Evolutionary conservation across 305 asterid genomes (phyloP), one percentile per base, ranked within the genome.

Genomic region (Solanum hybrid): DNA sequence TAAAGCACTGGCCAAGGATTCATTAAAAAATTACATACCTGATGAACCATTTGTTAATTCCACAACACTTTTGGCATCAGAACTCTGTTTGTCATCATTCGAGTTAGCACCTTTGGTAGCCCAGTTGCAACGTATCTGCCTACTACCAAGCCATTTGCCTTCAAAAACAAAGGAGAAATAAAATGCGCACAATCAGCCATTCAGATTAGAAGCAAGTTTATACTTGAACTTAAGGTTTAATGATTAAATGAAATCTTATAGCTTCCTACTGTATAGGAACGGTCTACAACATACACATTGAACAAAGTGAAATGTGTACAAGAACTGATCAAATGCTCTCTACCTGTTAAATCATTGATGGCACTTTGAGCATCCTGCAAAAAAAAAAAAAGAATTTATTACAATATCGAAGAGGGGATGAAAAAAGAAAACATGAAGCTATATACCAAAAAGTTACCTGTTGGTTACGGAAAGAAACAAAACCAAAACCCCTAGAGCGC

Each of bases 101-200:
- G 90, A 88, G 88, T 92, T 95, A 91, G 98, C 99, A 93, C 98
- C 98, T 92, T 97, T 96, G 37, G 98, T 87, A 26, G 98, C 99
- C 98, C 99, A 97, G 94, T 97, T 97, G 92, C 99, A 97, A 64
- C 98, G 97, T 76, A 97, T 97, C 95, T 97, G 98, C 91, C 99
- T 94, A 92, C 96, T 97, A 86, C 99, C 99, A 89, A 96, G 95
- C 98, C 98, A 97, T 93, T 97, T 96, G 76, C 98, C 98, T 97
- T 92, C 73, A 79, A 57, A 61, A 87, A 85, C 26, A 42, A 37
- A 33, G 86, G 69, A 76, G 86, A 35, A n/a, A 84, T n/a, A 35
- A 73, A 26, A 31, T 28, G 86, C 13, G 36, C 28, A 82, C 86
- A 40, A n/a, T 24, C 83, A 79, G 35, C 39, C 81, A 87, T 87